phyloP scores from a whole-genome alignment of 2,329 filamentous ascomycete genomes.

The Whalleya microplaca region DNA sequence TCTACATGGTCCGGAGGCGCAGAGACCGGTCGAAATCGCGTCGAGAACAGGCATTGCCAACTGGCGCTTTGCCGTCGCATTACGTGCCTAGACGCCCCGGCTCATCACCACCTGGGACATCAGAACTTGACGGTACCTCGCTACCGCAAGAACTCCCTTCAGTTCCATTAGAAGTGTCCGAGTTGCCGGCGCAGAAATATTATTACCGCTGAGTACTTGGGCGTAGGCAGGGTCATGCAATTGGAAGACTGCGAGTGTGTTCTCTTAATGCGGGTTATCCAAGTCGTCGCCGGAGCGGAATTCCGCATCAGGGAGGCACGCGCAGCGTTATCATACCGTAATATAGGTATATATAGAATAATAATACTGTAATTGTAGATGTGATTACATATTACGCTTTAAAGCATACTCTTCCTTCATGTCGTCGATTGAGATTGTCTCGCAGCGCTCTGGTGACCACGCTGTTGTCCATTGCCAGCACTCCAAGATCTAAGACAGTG shows the following conservation, averaged over 20 bases:
- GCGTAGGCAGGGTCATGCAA: not conserved
- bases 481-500: too few species aligned
- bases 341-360: too few species aligned
- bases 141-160: not conserved
- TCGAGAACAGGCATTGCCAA: not conserved
- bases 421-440: too few species aligned
- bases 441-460: too few species aligned
- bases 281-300: too few species aligned
- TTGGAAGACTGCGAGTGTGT: not conserved
- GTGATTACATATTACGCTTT: too few species aligned
- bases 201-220: not conserved
- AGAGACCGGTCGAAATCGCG: not conserved
- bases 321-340: too few species aligned
- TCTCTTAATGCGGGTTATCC: not conserved
- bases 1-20: not conserved
- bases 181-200: not conserved
- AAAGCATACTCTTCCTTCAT: too few species aligned
- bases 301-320: too few species aligned
- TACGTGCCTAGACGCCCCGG: not conserved
- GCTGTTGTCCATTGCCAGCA: too few species aligned
- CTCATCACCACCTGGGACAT: not conserved
- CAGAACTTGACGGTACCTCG: not conserved
- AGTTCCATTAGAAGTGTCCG: not conserved
- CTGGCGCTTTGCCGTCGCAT: constrained; percentile 1
- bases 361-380: too few species aligned